Conservation (phyloP, 2,329 filamentous ascomycete species). For the Metarhizium anisopliae region DNA sequence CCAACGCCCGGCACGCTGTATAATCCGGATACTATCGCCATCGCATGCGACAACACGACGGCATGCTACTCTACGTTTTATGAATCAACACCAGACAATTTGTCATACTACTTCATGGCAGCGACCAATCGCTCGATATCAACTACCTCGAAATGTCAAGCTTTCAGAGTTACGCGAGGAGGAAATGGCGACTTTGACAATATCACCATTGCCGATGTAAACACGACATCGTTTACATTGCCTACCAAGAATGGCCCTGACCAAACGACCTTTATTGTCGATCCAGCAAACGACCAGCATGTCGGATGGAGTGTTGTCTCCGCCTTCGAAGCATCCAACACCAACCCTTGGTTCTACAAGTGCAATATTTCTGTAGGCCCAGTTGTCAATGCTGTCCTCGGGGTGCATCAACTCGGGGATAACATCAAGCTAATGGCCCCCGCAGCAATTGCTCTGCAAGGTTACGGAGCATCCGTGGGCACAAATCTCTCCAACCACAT, state of each 20-base stretch:
- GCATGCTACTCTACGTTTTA: conserved; percentile 28
- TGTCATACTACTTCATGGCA: conserved; percentile 11
- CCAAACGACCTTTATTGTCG: conserved; percentile 29
- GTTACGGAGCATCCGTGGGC: conserved; percentile 20
- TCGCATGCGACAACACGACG: conserved; percentile 22
- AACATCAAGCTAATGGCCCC: conserved; percentile 24
- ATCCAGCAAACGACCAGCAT: conserved; percentile 14
- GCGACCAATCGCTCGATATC: conserved; percentile 25
- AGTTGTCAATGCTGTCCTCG: conserved; percentile 25
- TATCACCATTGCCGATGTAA: conserved; percentile 19
- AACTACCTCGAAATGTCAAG: conserved; percentile 18
- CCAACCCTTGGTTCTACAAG: conserved; percentile 29
- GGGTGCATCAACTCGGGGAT: conserved; percentile 25
- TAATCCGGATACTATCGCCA: conserved; percentile 16
- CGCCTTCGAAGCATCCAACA: conserved; percentile 28
- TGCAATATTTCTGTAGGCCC: conserved; percentile 28
- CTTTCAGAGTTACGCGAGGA: conserved; percentile 20
- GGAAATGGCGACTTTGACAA: conserved; percentile 19
- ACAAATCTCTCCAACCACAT: conserved; percentile 13
- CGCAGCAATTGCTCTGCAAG: conserved; percentile 30
- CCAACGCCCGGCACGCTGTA: conserved; percentile 22
- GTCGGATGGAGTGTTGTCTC: conserved; percentile 19
- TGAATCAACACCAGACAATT: conserved; percentile 17
- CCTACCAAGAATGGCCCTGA: conserved; percentile 20
- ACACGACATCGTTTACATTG: conserved; percentile 13